A percentile compares a stretch with the other conserved stretches of the same genome.
These are phyloP conservation scores for Symbiotaphrina buchneri DNA, from an alignment of 495 filamentous ascomycete genomes.

Conservation along the genomic window DNA sequence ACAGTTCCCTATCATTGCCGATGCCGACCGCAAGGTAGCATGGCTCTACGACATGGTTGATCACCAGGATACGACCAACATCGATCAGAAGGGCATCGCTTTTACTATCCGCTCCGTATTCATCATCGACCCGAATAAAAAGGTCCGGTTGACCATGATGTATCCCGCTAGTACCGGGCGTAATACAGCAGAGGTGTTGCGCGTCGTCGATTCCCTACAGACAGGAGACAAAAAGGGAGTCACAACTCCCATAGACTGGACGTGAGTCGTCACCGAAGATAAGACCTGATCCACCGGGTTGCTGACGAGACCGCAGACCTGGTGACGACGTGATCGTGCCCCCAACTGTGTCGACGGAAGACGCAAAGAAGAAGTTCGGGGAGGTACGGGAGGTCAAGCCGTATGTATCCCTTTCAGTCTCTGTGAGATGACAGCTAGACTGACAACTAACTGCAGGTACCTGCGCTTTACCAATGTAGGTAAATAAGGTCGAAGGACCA, in stretches of 20 bases:
- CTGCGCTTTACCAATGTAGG: not conserved
- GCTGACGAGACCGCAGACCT: conserved; percentile 6
- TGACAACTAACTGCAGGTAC: not conserved
- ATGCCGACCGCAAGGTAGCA: conserved; percentile 39
- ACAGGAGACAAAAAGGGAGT: conserved; percentile 38
- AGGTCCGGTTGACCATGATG: conserved; percentile 42
- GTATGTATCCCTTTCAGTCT: conserved; percentile 12
- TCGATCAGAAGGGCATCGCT: conserved; percentile 31
- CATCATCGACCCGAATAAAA: conserved; percentile 47
- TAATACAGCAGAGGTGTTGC: conserved; percentile 40
- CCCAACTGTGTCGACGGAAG: conserved; percentile 33
- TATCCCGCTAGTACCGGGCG: conserved; percentile 44
- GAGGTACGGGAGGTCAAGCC: conserved; percentile 41
- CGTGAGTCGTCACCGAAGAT: no score
- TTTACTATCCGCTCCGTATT: conserved; percentile 50
- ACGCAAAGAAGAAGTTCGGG: conserved; percentile 45
- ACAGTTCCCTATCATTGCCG: conserved; percentile 46
- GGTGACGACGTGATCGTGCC: conserved; percentile 50
- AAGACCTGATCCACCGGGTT: no score
- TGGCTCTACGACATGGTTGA: conserved; percentile 48
- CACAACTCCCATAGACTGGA: conserved; percentile 42
- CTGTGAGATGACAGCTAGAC: not conserved
- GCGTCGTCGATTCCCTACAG: conserved; percentile 44
- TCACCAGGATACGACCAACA: conserved; percentile 27
- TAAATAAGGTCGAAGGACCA: not conserved